Conservation (phyloP, 163 green algal genomes). For the Chloroidium sp. region DNA sequence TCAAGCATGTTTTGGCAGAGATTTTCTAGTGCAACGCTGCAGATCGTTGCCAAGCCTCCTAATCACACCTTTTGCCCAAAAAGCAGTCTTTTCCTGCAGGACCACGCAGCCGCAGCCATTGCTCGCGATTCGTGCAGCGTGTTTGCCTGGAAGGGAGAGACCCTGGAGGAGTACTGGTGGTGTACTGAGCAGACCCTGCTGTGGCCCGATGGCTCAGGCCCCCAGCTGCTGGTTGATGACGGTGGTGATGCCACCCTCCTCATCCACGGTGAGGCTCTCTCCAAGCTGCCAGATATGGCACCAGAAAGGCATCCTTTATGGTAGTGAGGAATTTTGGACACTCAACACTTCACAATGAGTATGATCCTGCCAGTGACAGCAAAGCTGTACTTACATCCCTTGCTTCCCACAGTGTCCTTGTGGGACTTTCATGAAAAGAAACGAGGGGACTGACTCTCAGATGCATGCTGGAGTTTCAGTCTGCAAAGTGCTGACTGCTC, state of each 20-base stretch:
- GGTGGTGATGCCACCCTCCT: constrained; percentile 96
- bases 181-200: constrained; percentile 92
- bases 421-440: too few species aligned
- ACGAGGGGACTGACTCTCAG: too few species aligned
- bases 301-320: not conserved
- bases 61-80: too few species aligned
- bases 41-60: too few species aligned
- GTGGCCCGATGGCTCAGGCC: constrained; percentile 75
- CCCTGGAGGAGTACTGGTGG: constrained; percentile 99
- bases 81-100: constrained; percentile 21
- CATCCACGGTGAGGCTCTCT: constrained; percentile 77
- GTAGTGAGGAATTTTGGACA: not conserved
- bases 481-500: too few species aligned
- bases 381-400: too few species aligned
- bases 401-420: too few species aligned
- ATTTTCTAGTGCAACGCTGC: too few species aligned
- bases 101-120: constrained; percentile 95
- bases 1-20: too few species aligned
- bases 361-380: too few species aligned
- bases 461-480: too few species aligned
- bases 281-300: too few species aligned
- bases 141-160: constrained; percentile 99
- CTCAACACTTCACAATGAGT: not conserved
- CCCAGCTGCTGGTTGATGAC: constrained; percentile 97
- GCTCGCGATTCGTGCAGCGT: constrained; percentile 88